Base-by-base conservation (phyloP, 306 rosid species). In the Cucurbita moschata region DNA sequence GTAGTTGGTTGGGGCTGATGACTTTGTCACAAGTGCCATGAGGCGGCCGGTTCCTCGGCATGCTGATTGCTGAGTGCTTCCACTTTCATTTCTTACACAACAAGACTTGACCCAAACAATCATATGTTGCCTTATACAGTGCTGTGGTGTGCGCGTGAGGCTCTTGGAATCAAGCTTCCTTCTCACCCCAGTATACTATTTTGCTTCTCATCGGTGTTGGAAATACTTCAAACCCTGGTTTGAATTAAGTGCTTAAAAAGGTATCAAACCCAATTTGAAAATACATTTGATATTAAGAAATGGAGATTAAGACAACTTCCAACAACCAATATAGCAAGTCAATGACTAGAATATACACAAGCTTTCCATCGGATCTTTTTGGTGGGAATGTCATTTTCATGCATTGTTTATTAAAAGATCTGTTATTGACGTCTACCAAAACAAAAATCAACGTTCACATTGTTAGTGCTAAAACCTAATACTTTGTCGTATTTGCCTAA, bases 1-100 rank as follows among this genome's bases (percentile, higher is more conserved):
- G 73, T 3, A 58, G 63, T 75, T 78, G 85, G 78, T 81, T 72
- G 70, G 14, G 69, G 71, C 42, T 64, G 71, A 42, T 64, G 71
- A 83, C 77, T 80, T 79, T 72, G 65, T 69, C 76, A 71, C 74
- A 37, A 72, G 56, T 72, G 77, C 80, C 80, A 73, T 74, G 65
- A 58, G 74, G 54, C 57, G 62, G 61, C 59, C 35, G 51, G 35
- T 76, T 69, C 83, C 37, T 44, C 15, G 68, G 69, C 49, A 51
- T 70, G 37, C 56, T 57, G 5, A 52, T 8, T 65, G 30, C 52
- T 57, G 8, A 52, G 8, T 53, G 30, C 52, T 1, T 78, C 69
- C 47, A 75, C 43, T 59, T 73, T 39, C 62, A 23, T 63, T 79
- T 81, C 77, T 71, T 19, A 40, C n/a, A 44, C 53, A 18, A 14